These are phyloP conservation scores for Colletotrichum cordylinicola DNA, from an alignment of 2,329 filamentous ascomycete genomes.

Conservation along the genomic window DNA sequence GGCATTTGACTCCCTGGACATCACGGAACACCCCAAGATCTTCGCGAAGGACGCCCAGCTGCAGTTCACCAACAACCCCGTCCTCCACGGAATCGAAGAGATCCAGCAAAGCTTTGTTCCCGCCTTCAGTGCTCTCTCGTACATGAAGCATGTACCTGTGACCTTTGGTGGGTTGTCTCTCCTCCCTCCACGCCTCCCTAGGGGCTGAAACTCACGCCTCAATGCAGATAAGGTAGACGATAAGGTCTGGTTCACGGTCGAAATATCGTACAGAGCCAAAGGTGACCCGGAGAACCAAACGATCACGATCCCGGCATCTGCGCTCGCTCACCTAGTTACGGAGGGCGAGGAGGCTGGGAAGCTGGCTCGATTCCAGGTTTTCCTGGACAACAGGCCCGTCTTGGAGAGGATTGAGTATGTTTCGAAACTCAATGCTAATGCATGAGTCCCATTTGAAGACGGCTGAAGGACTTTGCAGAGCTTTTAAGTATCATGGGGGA, in stretches of 20 bases:
- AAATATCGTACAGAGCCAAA: background rate
- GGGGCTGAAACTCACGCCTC: background rate
- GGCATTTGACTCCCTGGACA: background rate
- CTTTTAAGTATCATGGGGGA: background rate
- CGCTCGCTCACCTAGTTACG: background rate
- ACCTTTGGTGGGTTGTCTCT: background rate
- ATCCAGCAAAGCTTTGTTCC: background rate
- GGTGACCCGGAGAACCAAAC: background rate
- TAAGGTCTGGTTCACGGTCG: background rate
- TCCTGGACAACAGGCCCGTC: background rate
- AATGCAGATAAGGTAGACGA: background rate
- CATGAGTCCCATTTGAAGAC: too few relatives aligned
- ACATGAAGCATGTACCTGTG: constrained; percentile 2
- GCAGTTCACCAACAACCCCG: background rate
- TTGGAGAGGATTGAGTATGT: background rate
- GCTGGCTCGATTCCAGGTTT: background rate
- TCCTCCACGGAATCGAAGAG: background rate
- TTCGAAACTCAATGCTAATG: background rate
- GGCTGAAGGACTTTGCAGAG: background rate
- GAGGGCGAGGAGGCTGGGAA: background rate
- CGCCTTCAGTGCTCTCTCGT: background rate
- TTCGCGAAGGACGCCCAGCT: background rate
- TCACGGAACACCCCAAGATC: background rate
- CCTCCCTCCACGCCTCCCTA: accelerated
- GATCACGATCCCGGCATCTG: background rate